Evolutionary conservation across 2,329 filamentous ascomycete species (phyloP), one percentile per base, ranked within the genome.

Genomic region (Sclerotinia minor): DNA sequence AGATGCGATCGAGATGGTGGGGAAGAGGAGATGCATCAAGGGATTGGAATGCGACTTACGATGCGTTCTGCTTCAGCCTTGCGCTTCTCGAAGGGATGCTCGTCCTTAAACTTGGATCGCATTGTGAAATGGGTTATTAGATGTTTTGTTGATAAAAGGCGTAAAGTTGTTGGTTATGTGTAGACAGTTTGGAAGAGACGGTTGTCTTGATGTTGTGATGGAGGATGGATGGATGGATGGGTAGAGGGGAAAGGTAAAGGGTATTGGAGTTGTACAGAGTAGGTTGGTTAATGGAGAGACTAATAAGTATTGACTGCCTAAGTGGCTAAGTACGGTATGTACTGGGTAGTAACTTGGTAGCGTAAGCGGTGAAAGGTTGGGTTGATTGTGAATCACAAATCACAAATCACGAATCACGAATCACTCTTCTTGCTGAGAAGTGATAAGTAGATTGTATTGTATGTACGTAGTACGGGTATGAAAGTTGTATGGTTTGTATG

Each of bases 61-160:
- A 77, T 77, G 57, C 95, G 94, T 86, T 99, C 95, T 79, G 95
- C 95, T 84, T 99, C 95, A 74, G 95, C 95, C 92, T 98, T 97
- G 84, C 95, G 93, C 92, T 99, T 99, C 90, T 98, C 95, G 81
- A 98, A 98, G 77, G 92, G 93, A 82, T 98, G 95, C 88, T 98
- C 95, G 89, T 99, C 95, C 93, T 99, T 99, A 83, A 99, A 99
- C 89, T 98, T 98, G 86, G 92, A 96, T 80, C 94, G 91, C 93
- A 97, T 97, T 75, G 78, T 92, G 85, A 78, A 55, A 78, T 79
- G 79, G 79, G 74, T 75, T 67, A 70, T 69, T 71, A 67, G 54
- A 53, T 70, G 69, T 38, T 49, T 38, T 6, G 52, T 41, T 24
- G 55, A 15, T 52, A 54, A 15, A 24, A 45, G 29, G 35, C 11